These are phyloP conservation scores for Xylariaceae sp. DNA, from an alignment of 2,329 filamentous ascomycete species.

Conservation along the genomic window DNA sequence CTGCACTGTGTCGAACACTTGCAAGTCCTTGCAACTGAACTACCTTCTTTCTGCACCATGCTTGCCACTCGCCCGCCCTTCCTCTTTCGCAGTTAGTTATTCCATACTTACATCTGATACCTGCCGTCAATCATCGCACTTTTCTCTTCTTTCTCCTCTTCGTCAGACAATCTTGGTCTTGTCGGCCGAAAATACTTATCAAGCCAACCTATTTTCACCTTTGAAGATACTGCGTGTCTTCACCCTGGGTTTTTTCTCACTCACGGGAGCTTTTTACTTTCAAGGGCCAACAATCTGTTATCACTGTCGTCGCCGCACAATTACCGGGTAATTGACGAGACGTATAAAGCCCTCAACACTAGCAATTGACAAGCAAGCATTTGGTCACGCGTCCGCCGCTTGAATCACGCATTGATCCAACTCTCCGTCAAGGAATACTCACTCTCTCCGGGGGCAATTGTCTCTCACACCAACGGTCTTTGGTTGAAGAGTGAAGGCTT, in stretches of 20 bases:
- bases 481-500: background rate
- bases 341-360: background rate
- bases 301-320: background rate
- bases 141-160: conserved; percentile 9
- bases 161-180: background rate
- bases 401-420: background rate
- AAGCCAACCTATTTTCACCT: too few species aligned
- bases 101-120: background rate
- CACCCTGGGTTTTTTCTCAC: background rate
- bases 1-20: too few species aligned
- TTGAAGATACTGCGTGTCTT: background rate
- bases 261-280: background rate
- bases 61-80: conserved; percentile 25
- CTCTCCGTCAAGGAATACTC: background rate
- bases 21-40: too few species aligned
- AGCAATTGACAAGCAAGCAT: background rate
- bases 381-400: background rate
- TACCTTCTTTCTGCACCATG: background rate
- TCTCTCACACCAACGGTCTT: background rate
- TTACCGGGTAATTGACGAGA: background rate
- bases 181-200: background rate
- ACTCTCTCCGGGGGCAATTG: background rate
- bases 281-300: background rate
- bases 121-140: conserved; percentile 3
- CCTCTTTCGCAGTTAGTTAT: conserved; percentile 19